Base-by-base conservation (phyloP, 2,329 filamentous ascomycete species). In the Fusarium kyushuense region DNA sequence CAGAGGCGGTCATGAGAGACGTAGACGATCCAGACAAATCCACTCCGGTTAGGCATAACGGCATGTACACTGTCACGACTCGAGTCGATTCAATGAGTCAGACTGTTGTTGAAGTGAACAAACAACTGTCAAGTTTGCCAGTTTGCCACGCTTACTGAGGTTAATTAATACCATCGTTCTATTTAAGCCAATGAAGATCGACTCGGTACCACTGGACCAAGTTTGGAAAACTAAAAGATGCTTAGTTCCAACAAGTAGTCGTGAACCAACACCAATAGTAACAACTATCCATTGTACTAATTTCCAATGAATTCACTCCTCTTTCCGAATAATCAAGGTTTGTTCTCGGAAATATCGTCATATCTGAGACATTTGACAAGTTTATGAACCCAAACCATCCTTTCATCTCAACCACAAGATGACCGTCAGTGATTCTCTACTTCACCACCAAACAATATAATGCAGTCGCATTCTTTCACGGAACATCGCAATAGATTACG, bases 401-500 rank as follows among this genome's bases (percentile, higher is more conserved):
- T 21, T 25, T 35, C 16, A 16, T 23, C 4, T 27, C 4, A n/a
- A 2, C 19, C 17, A 38, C 17, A 14, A n/a, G 27, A 46, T 12
- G 45, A 42, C 48, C 40, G 42, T 25, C 46, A 57, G 14, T n/a
- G n/a, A n/a, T n/a, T 59, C 5, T 35, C 5, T 35, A 45, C 49
- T 53, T n/a, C 40, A 51, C n/a, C 40, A 51, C 45, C 33, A 49
- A n/a, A 38, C 19, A 30, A 41, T 23, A 49, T 19, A n/a, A 11
- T 17, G 29, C 32, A 38, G 11, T 11, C 16, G 17, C 19, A 42
- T 14, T 45, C 25, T 41, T 46, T 21, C 30, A 48, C 58, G 53
- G 61, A 54, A 19, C 33, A 29, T 2, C 40, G 35, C 11, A 78
- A 75, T 42, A 76, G 72, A 12, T 74, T 76, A 71, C 74, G 76